These are phyloP conservation scores for Yamadazyma mexicana DNA, from an alignment of 1,139 yeast genomes.

Conservation along the genomic window DNA sequence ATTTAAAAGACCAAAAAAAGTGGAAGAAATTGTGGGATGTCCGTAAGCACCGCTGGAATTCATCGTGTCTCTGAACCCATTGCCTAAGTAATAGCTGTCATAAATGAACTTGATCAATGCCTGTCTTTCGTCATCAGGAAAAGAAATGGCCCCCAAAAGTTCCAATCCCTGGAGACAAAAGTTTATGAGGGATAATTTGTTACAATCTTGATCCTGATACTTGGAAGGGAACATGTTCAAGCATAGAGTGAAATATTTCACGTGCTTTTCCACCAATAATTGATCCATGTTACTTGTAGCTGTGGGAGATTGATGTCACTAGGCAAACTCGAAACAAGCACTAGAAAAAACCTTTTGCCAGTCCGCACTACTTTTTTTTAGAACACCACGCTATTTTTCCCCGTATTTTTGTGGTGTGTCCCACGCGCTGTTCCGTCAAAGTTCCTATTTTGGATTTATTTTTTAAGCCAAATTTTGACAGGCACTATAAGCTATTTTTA, in stretches of 20 bases:
- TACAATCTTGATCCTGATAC: conserved; percentile 61
- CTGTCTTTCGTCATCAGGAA: conserved; percentile 22
- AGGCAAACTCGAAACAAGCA: no score
- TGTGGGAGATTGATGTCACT: no score
- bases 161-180: conserved; percentile 67
- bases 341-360: background rate
- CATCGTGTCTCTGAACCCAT: conserved; percentile 54
- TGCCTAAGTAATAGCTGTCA: conserved; percentile 42
- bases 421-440: background rate
- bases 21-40: conserved; percentile 64
- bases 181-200: conserved; percentile 62
- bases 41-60: conserved; percentile 39
- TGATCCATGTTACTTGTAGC: conserved; percentile 7
- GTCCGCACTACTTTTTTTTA: background rate
- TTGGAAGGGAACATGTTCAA: conserved; percentile 51
- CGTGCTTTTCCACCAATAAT: conserved; percentile 38
- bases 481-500: no score
- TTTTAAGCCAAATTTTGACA: no score
- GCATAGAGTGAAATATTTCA: conserved; percentile 50
- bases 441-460: no score
- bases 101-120: conserved; percentile 50
- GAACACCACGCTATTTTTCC: background rate
- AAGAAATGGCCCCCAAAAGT: conserved; percentile 43
- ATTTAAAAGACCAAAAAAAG: conserved; percentile 61
- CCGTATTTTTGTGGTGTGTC: background rate